phyloP scores from a whole-genome alignment of 441 rosid species.

The Aleurites moluccanus region DNA sequence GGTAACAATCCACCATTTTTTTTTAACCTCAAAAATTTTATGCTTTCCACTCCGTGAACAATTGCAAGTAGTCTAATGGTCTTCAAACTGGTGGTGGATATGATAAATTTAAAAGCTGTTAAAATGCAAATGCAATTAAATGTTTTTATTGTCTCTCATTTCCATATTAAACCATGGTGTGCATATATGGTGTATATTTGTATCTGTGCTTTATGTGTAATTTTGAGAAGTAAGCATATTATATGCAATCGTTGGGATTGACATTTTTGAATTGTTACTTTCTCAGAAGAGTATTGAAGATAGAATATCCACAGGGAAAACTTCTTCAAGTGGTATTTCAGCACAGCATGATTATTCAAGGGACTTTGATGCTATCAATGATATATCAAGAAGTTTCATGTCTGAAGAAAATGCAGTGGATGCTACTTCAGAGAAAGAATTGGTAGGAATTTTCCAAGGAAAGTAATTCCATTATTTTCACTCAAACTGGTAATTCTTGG shows the following conservation, averaged over 20 bases:
- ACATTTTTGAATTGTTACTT: conserved; percentile 2
- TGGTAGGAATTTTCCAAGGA: conserved; percentile 41
- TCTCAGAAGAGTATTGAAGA: conserved; percentile 6
- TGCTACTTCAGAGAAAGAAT: conserved; percentile 85
- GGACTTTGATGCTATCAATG: conserved; percentile 4
- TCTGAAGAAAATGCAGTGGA: conserved; percentile 49
- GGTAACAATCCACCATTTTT: conserved; percentile 30
- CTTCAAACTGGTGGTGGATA: not conserved
- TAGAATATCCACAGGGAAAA: too few species aligned
- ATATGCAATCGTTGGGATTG: not conserved
- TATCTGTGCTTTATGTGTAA: not conserved
- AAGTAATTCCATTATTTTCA: not conserved
- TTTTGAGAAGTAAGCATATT: not conserved
- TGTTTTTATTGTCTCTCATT: not conserved
- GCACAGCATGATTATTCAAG: not conserved
- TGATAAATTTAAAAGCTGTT: not conserved
- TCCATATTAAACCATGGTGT: not conserved
- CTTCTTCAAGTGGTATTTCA: too few species aligned
- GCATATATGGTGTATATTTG: not conserved
- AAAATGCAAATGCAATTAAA: not conserved
- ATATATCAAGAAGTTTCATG: conserved; percentile 42
- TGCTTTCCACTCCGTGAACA: not conserved
- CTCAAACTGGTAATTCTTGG: not conserved
- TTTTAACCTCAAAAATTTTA: not conserved
- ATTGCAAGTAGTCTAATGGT: not conserved